Evolutionary conservation across 75 land plant genomes (phyloP).

Genomic region (Azolla pinnata): DNA sequence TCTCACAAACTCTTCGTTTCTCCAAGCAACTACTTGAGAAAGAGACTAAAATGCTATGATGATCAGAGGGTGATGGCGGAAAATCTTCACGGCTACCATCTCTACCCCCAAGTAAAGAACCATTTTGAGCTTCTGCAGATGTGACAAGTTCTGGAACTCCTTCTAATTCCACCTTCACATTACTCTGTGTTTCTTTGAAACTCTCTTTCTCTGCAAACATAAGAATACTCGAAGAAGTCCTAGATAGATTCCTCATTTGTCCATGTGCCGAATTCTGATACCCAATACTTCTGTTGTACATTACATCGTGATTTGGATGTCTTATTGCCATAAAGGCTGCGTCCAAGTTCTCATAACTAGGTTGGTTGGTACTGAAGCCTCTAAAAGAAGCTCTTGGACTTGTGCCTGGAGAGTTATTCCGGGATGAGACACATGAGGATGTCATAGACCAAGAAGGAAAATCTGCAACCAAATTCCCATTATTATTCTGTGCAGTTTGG

Average conservation of each 20-base stretch:
- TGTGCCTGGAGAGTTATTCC: background rate
- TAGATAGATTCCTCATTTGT: background rate
- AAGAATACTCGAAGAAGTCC: background rate
- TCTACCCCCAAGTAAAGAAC: background rate
- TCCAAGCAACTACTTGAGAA: constrained; percentile 68
- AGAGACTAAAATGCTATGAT: constrained; percentile 82
- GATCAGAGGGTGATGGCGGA: constrained; percentile 64
- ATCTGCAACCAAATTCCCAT: background rate
- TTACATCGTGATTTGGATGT: background rate
- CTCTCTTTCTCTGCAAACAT: background rate
- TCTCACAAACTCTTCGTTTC: constrained; percentile 80
- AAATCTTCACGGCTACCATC: constrained; percentile 33
- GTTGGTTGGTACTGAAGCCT: background rate
- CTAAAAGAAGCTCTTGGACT: background rate
- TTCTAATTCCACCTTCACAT: background rate
- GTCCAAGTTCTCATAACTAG: background rate
- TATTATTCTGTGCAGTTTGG: background rate
- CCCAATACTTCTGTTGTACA: background rate
- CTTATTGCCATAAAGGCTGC: background rate
- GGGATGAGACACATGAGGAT: background rate
- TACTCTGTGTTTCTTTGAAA: background rate
- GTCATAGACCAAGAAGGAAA: background rate
- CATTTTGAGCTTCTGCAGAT: background rate
- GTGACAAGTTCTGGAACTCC: background rate
- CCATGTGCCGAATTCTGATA: background rate